Evolutionary conservation across 768 basidiomycete genomes (phyloP).

Genomic region (Leccinum variicolor): DNA sequence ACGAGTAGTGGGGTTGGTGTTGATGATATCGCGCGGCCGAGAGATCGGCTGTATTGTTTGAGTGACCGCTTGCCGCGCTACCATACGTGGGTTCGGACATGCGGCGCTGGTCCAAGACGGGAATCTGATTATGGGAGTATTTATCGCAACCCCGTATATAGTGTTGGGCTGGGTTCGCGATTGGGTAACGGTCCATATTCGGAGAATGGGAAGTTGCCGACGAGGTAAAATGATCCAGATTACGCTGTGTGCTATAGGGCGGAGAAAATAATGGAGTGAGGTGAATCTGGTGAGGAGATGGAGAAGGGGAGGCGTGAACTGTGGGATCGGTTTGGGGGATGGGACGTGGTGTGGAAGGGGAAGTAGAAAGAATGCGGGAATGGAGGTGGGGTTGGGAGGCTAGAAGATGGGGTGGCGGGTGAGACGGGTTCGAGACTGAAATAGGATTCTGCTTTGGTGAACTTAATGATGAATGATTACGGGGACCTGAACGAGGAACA

Average conservation of each 20-base stretch:
- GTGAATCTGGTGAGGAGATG: slow-evolving; percentile 43
- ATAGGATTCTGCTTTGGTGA: slow-evolving; percentile 13
- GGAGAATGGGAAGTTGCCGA: slow-evolving; percentile 39
- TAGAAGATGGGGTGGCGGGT: slow-evolving; percentile 17
- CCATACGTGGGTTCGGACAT: slow-evolving; percentile 64
- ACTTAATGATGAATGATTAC: slow-evolving; percentile 27
- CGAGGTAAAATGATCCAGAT: slow-evolving; percentile 44
- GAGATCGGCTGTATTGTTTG: slow-evolving; percentile 32
- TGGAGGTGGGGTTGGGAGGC: slow-evolving; percentile 15
- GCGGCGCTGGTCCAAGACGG: slow-evolving; percentile 55
- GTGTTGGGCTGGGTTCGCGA: slow-evolving; percentile 36
- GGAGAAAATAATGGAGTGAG: slow-evolving; percentile 37
- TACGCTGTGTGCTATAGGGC: slow-evolving; percentile 40
- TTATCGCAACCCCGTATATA: slow-evolving; percentile 39
- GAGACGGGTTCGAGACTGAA: slow-evolving; percentile 16
- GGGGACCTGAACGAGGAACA: slow-evolving; percentile 29
- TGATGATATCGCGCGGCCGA: slow-evolving; percentile 37
- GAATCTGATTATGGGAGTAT: slow-evolving; percentile 33
- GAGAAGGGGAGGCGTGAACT: slow-evolving; percentile 29
- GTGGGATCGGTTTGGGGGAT: neutral
- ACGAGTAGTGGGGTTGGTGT: slow-evolving; percentile 39
- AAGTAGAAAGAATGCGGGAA: slow-evolving; percentile 9
- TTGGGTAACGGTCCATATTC: slow-evolving; percentile 39
- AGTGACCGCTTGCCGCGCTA: slow-evolving; percentile 38
- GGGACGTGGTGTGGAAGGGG: neutral